Conservation (phyloP, 2,329 filamentous ascomycete genomes). For the Lasiodiplodia theobromae region DNA sequence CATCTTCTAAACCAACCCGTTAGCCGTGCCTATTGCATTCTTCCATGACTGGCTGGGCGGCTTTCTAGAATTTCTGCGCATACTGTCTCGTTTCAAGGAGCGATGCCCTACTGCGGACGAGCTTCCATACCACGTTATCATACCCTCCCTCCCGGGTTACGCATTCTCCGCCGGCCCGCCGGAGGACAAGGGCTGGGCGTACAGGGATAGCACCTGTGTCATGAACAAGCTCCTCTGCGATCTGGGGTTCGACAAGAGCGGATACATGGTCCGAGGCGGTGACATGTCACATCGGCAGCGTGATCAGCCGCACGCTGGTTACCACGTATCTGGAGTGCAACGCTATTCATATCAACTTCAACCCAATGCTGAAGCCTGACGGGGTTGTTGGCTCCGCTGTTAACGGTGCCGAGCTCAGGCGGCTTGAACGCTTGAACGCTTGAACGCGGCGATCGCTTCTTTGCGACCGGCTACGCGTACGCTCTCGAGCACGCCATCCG, state of each 20-base stretch:
- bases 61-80: constrained; percentile 64
- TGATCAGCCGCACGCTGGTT: no score
- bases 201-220: constrained; percentile 50
- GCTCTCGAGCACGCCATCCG: no score
- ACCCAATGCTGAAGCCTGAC: no score
- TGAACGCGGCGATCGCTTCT: no score
- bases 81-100: constrained; percentile 54
- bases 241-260: constrained; percentile 65
- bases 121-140: constrained; percentile 65
- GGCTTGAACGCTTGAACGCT: no score
- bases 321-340: no score
- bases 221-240: constrained; percentile 63
- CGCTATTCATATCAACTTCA: no score
- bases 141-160: constrained; percentile 65
- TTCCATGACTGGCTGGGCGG: constrained; percentile 65
- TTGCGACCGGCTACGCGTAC: no score
- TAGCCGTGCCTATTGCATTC: constrained; percentile 61
- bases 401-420: no score
- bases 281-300: neutral
- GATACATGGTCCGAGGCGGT: constrained; percentile 55
- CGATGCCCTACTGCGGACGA: constrained; percentile 56
- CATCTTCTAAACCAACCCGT: constrained; percentile 60
- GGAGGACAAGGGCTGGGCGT: constrained; percentile 52
- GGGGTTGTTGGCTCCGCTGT: no score
- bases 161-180: constrained; percentile 58